A percentile compares a stretch with the other conserved stretches of the same genome.
phyloP scores from a whole-genome alignment of 1,284 basidiomycete species.

The Trametes hirsuta region DNA sequence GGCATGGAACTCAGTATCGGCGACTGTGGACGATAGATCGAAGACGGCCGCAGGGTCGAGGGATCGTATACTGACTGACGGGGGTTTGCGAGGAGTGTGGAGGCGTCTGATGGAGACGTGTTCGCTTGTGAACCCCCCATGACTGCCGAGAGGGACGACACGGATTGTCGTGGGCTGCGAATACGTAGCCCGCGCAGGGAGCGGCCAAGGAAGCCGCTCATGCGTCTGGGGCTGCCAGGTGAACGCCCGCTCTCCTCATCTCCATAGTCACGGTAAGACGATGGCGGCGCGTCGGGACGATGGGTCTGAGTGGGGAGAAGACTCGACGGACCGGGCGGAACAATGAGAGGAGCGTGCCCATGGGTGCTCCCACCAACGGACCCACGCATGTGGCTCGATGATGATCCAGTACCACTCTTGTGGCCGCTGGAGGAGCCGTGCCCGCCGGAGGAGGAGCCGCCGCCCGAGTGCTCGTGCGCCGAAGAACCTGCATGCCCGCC shows the following conservation, averaged over 20 bases:
- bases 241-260: constrained; percentile 16
- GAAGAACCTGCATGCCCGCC: constrained; percentile 10
- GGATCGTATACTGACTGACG: constrained; percentile 7
- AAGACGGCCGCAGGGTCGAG: constrained; percentile 1
- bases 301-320: constrained; percentile 29
- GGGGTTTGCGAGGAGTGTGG: constrained; percentile 4
- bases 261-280: constrained; percentile 20
- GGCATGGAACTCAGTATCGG: constrained; percentile 22
- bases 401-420: constrained; percentile 12
- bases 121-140: not conserved
- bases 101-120: constrained; percentile 1
- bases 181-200: constrained; percentile 27
- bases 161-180: constrained; percentile 14
- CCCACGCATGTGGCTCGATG: constrained; percentile 22
- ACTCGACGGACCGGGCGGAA: constrained; percentile 27
- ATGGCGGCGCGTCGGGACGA: constrained; percentile 19
- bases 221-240: constrained; percentile 8
- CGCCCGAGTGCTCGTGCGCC: constrained; percentile 14
- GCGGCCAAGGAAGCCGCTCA: constrained; percentile 27
- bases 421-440: constrained; percentile 23
- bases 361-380: constrained; percentile 9
- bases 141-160: constrained; percentile 4
- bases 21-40: constrained; percentile 23
- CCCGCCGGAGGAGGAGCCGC: constrained; percentile 18
- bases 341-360: constrained; percentile 16